Conservation (phyloP, 805 yeast species). For the Yarrowia osloensis region DNA sequence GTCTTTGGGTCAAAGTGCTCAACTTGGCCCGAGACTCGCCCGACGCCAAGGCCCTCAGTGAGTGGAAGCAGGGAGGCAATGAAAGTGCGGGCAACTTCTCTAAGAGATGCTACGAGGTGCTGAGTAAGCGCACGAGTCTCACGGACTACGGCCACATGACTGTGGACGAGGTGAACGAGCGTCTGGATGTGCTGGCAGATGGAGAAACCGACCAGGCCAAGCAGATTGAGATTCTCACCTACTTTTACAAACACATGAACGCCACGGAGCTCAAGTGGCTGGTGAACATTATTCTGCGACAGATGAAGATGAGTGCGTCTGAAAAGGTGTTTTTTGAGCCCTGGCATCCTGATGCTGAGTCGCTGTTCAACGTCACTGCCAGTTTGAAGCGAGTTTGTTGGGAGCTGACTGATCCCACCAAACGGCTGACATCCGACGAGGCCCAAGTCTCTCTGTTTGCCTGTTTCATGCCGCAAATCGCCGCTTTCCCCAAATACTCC, state of each 20-base stretch:
- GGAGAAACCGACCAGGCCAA: conserved; percentile 41
- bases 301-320: conserved; percentile 52
- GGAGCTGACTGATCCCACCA: conserved; percentile 54
- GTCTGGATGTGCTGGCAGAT: conserved; percentile 50
- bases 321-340: conserved; percentile 57
- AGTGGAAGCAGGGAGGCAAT: conserved; percentile 52
- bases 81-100: conserved; percentile 52
- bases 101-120: conserved; percentile 51
- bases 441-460: conserved; percentile 49
- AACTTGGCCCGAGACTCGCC: conserved; percentile 61
- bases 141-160: conserved; percentile 45
- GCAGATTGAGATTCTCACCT: conserved; percentile 50
- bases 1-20: conserved; percentile 50
- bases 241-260: conserved; percentile 56
- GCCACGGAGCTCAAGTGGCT: conserved; percentile 68
- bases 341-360: conserved; percentile 82
- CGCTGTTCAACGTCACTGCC: conserved; percentile 64
- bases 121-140: conserved; percentile 52
- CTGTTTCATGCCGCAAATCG: conserved; percentile 77
- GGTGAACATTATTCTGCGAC: conserved; percentile 61
- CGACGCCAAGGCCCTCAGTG: conserved; percentile 54
- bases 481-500: conserved; percentile 55
- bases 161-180: conserved; percentile 53
- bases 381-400: conserved; percentile 62
- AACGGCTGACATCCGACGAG: conserved; percentile 48